Evolutionary conservation across 1,139 yeast species (phyloP), one percentile per base, ranked within the genome.

Genomic region (Pichia sorboxylosa): DNA sequence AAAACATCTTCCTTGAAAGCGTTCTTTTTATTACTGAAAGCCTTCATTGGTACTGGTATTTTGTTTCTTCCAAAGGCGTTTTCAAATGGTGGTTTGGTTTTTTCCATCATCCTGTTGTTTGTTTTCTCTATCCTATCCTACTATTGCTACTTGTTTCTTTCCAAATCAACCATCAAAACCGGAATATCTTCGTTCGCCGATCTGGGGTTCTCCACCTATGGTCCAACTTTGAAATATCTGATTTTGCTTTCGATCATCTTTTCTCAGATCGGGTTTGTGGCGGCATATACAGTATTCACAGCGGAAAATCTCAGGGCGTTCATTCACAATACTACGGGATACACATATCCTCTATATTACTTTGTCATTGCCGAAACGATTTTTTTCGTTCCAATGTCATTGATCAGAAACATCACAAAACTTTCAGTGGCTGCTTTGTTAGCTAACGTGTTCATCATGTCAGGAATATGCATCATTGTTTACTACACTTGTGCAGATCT

Each of bases 41-140:
- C 85, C 1, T 68, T 80, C 39, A 76, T 80, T 11, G 92, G 92
- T 0, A 77, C 87, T 0, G 92, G 92, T n/a, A 73, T 80, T 3
- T 56, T 80, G 14, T 80, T 80, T 43, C 57, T 80, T 29, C 90
- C 92, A 3, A 66, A 71, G 31, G 90, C 83, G 0, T 80, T 80
- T 49, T 61, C 63, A 42, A 78, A 79, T 51, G 92, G 92, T 37
- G 92, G 92, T 0, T 53, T 80, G 32, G 18, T 60, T 2, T 77
- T 79, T 45, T 74, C 80, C 30, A 62, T 69, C 3, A 36, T 60
- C 1, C 62, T 74, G 37, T 56, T 80, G 31, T 35, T 68, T 2
- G 51, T 67, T 18, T 80, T 79, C 56, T 85, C 87, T 0, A 29
- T 69, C 5, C 61, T 80, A 40, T 79, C 90, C 0, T 79, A 62